Conservation (phyloP, 352 stramenopile genomes). For the Hyaloperonospora brassicae region DNA sequence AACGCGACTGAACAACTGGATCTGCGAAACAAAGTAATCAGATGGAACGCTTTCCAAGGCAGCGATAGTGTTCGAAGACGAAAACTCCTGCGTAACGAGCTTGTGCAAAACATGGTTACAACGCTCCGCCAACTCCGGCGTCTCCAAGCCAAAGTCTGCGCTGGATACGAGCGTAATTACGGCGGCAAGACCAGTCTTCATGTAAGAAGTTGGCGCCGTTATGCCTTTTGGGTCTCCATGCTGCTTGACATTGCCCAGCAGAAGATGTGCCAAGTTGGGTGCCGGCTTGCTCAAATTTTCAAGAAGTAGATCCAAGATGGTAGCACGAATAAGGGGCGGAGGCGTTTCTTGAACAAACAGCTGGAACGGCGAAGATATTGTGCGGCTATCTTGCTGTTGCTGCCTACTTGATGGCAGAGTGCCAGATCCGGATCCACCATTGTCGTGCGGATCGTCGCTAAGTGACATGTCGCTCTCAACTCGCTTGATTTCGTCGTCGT, state of each 20-base stretch:
- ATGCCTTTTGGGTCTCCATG: constrained; percentile 25
- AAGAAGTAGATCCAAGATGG: constrained; percentile 69
- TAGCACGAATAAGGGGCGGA: constrained; percentile 44
- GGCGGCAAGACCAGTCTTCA: constrained; percentile 57
- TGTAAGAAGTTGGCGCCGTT: constrained; percentile 18
- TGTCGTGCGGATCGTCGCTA: constrained; percentile 7
- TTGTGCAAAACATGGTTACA: constrained; percentile 63
- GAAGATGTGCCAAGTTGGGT: constrained; percentile 65
- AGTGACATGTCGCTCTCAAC: constrained; percentile 14
- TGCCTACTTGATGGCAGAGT: constrained; percentile 32
- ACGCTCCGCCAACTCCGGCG: constrained; percentile 48
- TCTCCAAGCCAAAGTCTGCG: constrained; percentile 57
- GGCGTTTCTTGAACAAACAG: constrained; percentile 34
- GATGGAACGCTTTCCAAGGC: constrained; percentile 55
- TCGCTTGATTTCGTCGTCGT: constrained; percentile 35
- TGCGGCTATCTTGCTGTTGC: constrained; percentile 36
- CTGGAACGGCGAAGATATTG: constrained; percentile 40
- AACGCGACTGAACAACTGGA: constrained; percentile 48
- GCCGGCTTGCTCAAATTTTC: constrained; percentile 70
- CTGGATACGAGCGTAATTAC: constrained; percentile 69
- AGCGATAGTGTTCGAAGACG: constrained; percentile 37
- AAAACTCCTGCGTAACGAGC: constrained; percentile 62
- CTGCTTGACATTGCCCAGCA: constrained; percentile 53
- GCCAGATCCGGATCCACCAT: constrained; percentile 15
- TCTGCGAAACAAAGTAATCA: constrained; percentile 61